Evolutionary conservation across 2,329 filamentous ascomycete species (phyloP), one percentile per base, ranked within the genome.

Genomic region (Cercospora sesami): DNA sequence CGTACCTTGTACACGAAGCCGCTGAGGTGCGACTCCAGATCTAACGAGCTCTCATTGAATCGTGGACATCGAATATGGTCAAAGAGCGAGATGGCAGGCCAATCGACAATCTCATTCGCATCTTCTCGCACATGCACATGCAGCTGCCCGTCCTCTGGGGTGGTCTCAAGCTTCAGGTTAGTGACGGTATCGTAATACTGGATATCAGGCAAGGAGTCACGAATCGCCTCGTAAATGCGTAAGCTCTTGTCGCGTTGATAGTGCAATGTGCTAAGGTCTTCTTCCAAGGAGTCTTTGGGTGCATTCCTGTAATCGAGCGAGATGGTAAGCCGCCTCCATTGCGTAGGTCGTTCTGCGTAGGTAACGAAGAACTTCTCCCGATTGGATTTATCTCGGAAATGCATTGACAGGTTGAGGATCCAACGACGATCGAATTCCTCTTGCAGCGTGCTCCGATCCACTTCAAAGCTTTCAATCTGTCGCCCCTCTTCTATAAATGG

Each of bases 91-190:
- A 90, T 82, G 0, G 88, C 86, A 3, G 95, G 95, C 76, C 94
- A 98, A 9, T 88, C 86, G 66, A 99, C 96, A 67, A 95, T 95
- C 81, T 99, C 95, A 83, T 96, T 95, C 60, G 93, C 87, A 78
- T 99, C 95, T 79, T 99, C 94, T n/a, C 95, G 94, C 63, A 99
- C 95, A 78, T 98, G 95, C 6, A 99, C 93, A 80, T 98, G 94
- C 26, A 99, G 84, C 68, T 93, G 89, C 14, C 92, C 92, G 66
- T 96, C 91, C 4, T 88, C 90, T 64, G 94, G 90, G 5, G 87
- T 90, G 0, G 95, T 99, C 79, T 97, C 89, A 18, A 99, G 85
- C 79, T 96, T 97, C 71, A 99, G 86, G 75, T 98, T 98, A 18
- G 95, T 98, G 67, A 98, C 94, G 0, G 93, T 97, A 65, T 94